Base-by-base conservation (phyloP, 192 early-diverging fungal genomes). In the Phycomyces nitens region DNA sequence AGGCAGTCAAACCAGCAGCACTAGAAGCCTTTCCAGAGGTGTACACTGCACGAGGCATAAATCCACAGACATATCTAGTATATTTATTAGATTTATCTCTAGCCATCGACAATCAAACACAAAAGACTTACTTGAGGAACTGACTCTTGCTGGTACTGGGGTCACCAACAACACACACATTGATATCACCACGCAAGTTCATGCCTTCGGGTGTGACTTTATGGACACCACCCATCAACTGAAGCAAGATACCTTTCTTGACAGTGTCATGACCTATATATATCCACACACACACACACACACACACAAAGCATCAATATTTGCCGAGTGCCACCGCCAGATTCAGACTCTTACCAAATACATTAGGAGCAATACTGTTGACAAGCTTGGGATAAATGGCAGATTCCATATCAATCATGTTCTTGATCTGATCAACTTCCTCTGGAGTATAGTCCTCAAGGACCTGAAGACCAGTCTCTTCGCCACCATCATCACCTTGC, bases 161-260 rank as follows among this genome's bases (percentile, higher is more conserved):
- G 68, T 99, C 97, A 27, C 97, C 95, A 23, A 98, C 94, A 59
- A 99, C 82, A 62, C 94, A 97, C 11, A 99, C 94, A 64, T 99
- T 99, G 50, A 99, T 92, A 74, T 99, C 97, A 56, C 97, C 97
- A 75, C 97, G 89, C 16, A 98, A 79, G 71, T 92, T 82, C 72
- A 97, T 97, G 8, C 94, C 93, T 77, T 98, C 95, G 26, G 82
- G 81, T 0, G 94, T 97, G 21, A 74, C 71, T 76, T 99, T 97
- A 79, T 97, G 95, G 16, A 99, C 93, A 53, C 97, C 97, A 43
- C 97, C 95, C 62, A 97, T 78, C 42, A 98, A 71, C 75, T 99
- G 96, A 57, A 99, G 77, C 60, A 99, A 72, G 39, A 99, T 76
- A 34, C 95, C 96, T 60, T 96, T 94, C 79, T 99, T 99, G 51